A percentile compares a stretch with the other conserved stretches of the same genome.
Conservation (phyloP, 192 early-diverging fungal species). For the Powellomyces hirtus region DNA sequence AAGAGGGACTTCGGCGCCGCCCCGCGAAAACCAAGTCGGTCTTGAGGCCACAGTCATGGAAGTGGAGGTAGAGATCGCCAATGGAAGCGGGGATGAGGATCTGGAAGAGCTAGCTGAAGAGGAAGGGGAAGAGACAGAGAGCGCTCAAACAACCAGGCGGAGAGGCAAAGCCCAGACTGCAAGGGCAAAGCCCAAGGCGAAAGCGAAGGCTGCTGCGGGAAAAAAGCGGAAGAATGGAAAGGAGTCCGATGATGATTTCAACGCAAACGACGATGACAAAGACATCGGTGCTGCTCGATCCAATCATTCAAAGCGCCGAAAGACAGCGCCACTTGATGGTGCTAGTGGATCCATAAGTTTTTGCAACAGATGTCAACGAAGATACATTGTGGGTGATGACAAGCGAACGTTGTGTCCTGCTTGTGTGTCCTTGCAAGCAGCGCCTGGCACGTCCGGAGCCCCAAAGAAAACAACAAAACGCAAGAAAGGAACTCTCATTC, state of each 20-base stretch:
- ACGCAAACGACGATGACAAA: not conserved
- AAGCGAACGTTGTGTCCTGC: constrained; percentile 17
- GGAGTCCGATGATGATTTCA: not conserved
- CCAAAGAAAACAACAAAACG: constrained; percentile 7
- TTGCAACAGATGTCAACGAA: constrained; percentile 29
- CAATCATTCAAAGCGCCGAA: constrained; percentile 22
- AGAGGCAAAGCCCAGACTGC: not conserved
- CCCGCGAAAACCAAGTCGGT: not conserved
- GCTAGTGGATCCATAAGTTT: constrained; percentile 14
- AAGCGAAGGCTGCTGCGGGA: not conserved
- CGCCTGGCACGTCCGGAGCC: not conserved
- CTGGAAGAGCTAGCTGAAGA: not conserved
- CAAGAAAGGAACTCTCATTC: constrained; percentile 13
- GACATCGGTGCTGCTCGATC: constrained; percentile 3
- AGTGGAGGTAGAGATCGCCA: not conserved
- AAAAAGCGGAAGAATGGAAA: constrained; percentile 20
- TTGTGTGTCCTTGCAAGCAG: constrained; percentile 21
- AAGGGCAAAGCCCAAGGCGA: not conserved
- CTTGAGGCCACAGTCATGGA: constrained; percentile 6
- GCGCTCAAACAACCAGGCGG: not conserved
- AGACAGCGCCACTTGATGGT: not conserved
- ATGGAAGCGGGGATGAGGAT: not conserved
- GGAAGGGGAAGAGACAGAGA: not conserved
- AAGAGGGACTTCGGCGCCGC: not conserved
- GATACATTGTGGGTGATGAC: constrained; percentile 14